Percentiles rank a stretch among this genome's conserved stretches.
Conservation (phyloP, 2,329 filamentous ascomycete species). For the Chalaropsis thielavioides region DNA sequence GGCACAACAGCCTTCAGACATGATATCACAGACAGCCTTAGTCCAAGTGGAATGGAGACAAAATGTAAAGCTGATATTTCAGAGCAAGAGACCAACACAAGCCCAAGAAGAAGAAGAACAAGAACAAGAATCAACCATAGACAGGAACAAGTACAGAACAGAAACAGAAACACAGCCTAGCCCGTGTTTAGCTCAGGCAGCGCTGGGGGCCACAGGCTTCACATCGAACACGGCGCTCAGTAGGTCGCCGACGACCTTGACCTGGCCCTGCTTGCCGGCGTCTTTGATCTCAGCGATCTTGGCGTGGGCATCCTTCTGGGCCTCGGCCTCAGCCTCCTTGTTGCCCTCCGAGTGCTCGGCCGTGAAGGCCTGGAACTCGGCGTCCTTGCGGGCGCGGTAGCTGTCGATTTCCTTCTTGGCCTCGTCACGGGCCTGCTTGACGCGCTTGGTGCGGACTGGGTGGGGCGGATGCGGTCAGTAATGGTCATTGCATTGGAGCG, state of each 20-base stretch:
- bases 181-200: slow-evolving; percentile 17
- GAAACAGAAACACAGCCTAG: slow-evolving; percentile 10
- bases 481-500: not conserved
- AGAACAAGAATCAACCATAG: slow-evolving; percentile 8
- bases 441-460: slow-evolving; percentile 69
- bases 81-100: slow-evolving; percentile 4
- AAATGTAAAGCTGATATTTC: not conserved
- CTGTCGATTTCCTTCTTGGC: slow-evolving; percentile 96
- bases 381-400: slow-evolving; percentile 78
- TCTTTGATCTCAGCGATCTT: slow-evolving; percentile 72
- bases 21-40: not conserved
- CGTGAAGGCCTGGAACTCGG: slow-evolving; percentile 91
- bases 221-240: slow-evolving; percentile 75
- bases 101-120: slow-evolving; percentile 9
- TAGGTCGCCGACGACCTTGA: slow-evolving; percentile 68
- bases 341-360: slow-evolving; percentile 89
- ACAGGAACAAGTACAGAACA: slow-evolving; percentile 7
- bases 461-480: not conserved
- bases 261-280: slow-evolving; percentile 65
- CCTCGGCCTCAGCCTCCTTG: slow-evolving; percentile 59
- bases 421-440: slow-evolving; percentile 91
- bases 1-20: not conserved
- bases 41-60: not conserved
- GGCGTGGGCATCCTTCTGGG: slow-evolving; percentile 63
- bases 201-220: slow-evolving; percentile 46